These are phyloP conservation scores for Perkinsus marinus DNA, from an alignment of 169 alveolate genomes.

Conservation along the genomic window DNA sequence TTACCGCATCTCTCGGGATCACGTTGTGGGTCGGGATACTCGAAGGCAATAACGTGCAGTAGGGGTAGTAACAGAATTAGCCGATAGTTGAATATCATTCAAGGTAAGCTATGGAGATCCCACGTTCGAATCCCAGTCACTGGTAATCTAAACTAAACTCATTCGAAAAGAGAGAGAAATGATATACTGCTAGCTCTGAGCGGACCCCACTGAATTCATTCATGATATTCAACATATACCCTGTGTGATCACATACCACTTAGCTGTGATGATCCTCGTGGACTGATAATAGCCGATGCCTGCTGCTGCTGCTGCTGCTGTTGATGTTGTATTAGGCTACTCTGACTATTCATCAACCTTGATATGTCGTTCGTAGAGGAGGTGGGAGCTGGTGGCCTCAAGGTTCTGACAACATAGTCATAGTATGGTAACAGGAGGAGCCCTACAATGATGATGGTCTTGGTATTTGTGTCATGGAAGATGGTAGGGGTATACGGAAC, in stretches of 20 bases:
- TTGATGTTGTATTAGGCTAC: not conserved
- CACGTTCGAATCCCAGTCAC: too few relatives aligned
- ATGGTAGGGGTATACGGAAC: not conserved
- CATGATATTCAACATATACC: not conserved
- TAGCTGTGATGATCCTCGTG: not conserved
- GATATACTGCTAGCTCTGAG: too few relatives aligned
- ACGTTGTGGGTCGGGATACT: not conserved
- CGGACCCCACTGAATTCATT: not conserved
- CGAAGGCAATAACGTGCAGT: not conserved
- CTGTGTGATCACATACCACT: not conserved
- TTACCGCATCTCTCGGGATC: not conserved
- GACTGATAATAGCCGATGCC: not conserved
- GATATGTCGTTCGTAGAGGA: not conserved
- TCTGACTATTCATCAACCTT: not conserved
- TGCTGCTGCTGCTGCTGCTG: not conserved
- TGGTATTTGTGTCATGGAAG: not conserved
- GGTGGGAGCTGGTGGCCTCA: not conserved
- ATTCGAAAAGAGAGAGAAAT: not conserved
- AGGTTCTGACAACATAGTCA: too few relatives aligned
- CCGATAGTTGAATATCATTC: too few relatives aligned
- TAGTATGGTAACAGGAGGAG: too few relatives aligned
- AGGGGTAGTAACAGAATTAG: not conserved
- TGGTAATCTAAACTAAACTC: not conserved
- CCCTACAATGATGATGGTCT: not conserved
- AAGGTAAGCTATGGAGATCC: too few relatives aligned